Base-by-base conservation (phyloP, 306 rosid species). In the Acacia melanoxylon region DNA sequence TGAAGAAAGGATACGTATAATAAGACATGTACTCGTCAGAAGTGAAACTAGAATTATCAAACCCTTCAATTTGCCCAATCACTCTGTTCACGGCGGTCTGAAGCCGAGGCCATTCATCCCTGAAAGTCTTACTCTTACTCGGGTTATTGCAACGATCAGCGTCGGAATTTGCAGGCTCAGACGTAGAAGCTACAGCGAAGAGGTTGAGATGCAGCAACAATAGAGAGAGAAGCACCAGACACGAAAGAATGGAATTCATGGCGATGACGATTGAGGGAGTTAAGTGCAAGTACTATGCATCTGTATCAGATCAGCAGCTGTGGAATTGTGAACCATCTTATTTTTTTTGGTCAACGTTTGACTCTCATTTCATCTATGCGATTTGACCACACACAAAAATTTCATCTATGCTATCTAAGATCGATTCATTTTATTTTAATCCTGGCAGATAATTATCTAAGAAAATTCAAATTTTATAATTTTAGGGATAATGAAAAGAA, bases 101-200 rank as follows among this genome's bases (percentile, higher is more conserved):
- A 78, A 92, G 87, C 51, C 85, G 78, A 78, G 90, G 90, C 97
- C 97, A 90, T 72, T 83, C 86, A 77, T 90, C 88, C 68, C 31
- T 20, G 25, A 88, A 78, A 68, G 76, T 89, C 56, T 25, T 74
- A 31, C 83, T 85, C 62, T 40, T 74, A 29, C 83, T 85, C 17
- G 88, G 80, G 78, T 12, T 48, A 14, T 49, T 49, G 69, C 68
- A 74, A 4, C 6, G 15, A 35, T 65, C 68, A 48, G 16, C 25
- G 13, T 45, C 22, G 1, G 45, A 46, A 63, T 27, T 61, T 22
- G 37, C 40, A 24, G 74, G 31, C 27, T 67, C 46, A 37, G 25
- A 68, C 27, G 58, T 63, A 15, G 85, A 75, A 75, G 52, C 79
- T 9, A 74, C 16, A 52, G 41, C 58, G 31, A 74, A 54, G n/a